Evolutionary conservation across 805 yeast genomes (phyloP).

Genomic region (Myxozyma sirexii): DNA sequence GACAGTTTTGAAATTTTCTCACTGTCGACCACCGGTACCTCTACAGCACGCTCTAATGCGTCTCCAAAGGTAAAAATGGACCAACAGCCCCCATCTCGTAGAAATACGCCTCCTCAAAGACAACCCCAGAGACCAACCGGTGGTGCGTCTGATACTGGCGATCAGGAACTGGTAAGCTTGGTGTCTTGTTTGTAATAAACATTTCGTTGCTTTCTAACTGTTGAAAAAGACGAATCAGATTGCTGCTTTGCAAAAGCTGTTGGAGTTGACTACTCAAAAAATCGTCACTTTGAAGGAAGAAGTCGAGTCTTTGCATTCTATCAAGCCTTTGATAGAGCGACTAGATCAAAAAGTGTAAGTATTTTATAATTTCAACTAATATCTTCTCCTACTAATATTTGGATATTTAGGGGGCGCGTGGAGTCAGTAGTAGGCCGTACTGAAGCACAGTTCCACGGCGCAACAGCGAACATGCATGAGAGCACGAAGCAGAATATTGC

Average conservation of each 20-base stretch:
- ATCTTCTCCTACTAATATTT: too few species aligned
- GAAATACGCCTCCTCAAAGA: slow-evolving; percentile 4
- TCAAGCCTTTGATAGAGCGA: slow-evolving; percentile 27
- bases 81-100: neutral
- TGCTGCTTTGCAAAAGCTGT: slow-evolving; percentile 7
- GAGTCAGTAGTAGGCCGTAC: slow-evolving; percentile 25
- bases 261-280: slow-evolving; percentile 12
- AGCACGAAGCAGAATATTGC: slow-evolving; percentile 29
- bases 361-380: too few species aligned
- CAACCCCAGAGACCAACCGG: slow-evolving; percentile 10
- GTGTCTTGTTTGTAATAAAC: neutral
- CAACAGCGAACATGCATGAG: slow-evolving; percentile 32
- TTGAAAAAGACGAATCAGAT: slow-evolving; percentile 3
- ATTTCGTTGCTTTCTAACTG: neutral
- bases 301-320: slow-evolving; percentile 22
- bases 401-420: slow-evolving; percentile 28
- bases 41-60: neutral
- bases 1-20: slow-evolving; percentile 32
- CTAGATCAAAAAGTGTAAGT: slow-evolving; percentile 31
- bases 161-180: slow-evolving; percentile 11
- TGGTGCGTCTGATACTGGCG: neutral
- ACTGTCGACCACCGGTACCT: slow-evolving; percentile 24
- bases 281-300: slow-evolving; percentile 22
- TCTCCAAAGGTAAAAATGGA: neutral
- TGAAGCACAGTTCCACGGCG: slow-evolving; percentile 34